Conservation (phyloP, 2,329 filamentous ascomycete genomes). For the Stagonosporopsis tanaceti region DNA sequence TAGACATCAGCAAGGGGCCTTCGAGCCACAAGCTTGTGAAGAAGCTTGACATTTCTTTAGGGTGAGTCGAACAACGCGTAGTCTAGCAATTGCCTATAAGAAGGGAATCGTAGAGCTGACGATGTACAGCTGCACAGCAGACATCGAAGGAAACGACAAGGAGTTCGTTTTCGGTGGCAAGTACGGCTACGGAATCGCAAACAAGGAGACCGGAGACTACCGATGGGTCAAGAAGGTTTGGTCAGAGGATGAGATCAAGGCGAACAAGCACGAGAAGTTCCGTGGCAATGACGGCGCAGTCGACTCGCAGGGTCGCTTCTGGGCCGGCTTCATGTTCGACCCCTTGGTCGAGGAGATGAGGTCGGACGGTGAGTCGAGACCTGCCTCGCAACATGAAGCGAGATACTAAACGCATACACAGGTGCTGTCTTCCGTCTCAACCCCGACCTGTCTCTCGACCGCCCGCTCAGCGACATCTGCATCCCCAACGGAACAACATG, state of each 20-base stretch:
- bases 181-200: slow-evolving; percentile 79
- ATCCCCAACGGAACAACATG: slow-evolving; percentile 89
- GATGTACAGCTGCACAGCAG: slow-evolving; percentile 65
- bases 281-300: slow-evolving; percentile 83
- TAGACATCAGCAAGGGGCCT: slow-evolving; percentile 71
- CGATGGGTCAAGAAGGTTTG: slow-evolving; percentile 66
- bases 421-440: slow-evolving; percentile 79
- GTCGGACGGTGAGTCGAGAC: slow-evolving; percentile 44
- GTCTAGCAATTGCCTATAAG: background rate
- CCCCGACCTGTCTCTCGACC: slow-evolving; percentile 65
- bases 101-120: background rate
- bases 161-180: slow-evolving; percentile 82
- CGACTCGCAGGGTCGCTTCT: slow-evolving; percentile 82
- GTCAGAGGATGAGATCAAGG: slow-evolving; percentile 57
- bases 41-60: slow-evolving; percentile 65
- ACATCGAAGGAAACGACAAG: slow-evolving; percentile 74
- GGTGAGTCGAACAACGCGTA: slow-evolving; percentile 44
- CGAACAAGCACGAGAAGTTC: slow-evolving; percentile 59
- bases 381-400: too few relatives aligned
- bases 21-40: slow-evolving; percentile 63
- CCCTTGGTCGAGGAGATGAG: slow-evolving; percentile 66
- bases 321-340: slow-evolving; percentile 88
- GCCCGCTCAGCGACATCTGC: slow-evolving; percentile 68
- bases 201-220: slow-evolving; percentile 66
- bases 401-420: slow-evolving; percentile 42